These are phyloP conservation scores for Candida coleopterorum DNA, from an alignment of 805 yeast genomes.

Conservation along the genomic window DNA sequence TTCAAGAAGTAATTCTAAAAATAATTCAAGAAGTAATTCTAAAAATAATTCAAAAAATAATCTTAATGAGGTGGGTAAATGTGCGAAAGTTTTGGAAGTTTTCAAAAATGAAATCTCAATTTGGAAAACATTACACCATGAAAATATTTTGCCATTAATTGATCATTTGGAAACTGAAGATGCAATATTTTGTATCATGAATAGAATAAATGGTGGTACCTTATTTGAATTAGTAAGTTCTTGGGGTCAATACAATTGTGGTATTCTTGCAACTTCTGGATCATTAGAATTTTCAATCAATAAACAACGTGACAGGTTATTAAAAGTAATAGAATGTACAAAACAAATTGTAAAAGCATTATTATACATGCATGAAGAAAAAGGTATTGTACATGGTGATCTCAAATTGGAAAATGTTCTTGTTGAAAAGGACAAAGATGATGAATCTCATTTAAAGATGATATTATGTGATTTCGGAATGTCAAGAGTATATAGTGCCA, in stretches of 20 bases:
- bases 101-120: conserved; percentile 68
- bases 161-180: conserved; percentile 56
- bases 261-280: conserved; percentile 21
- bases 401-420: conserved; percentile 77
- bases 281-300: conserved; percentile 24
- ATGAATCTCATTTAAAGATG: conserved; percentile 30
- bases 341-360: conserved; percentile 57
- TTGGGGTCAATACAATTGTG: conserved; percentile 51
- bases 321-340: conserved; percentile 28
- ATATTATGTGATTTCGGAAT: conserved; percentile 89
- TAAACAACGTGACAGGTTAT: conserved; percentile 29
- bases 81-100: conserved; percentile 48
- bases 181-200: conserved; percentile 69
- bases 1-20: background rate
- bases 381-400: conserved; percentile 75
- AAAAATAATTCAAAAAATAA: background rate
- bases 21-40: background rate
- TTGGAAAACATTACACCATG: conserved; percentile 69
- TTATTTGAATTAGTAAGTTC: conserved; percentile 66
- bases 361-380: conserved; percentile 49
- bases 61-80: conserved; percentile 25
- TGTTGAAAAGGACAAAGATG: conserved; percentile 43
- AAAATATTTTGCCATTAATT: conserved; percentile 58
- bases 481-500: conserved; percentile 38
- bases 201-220: conserved; percentile 70